These are phyloP conservation scores for Rutstroemia sp. DNA, from an alignment of 2,329 filamentous ascomycete species.

Conservation along the genomic window DNA sequence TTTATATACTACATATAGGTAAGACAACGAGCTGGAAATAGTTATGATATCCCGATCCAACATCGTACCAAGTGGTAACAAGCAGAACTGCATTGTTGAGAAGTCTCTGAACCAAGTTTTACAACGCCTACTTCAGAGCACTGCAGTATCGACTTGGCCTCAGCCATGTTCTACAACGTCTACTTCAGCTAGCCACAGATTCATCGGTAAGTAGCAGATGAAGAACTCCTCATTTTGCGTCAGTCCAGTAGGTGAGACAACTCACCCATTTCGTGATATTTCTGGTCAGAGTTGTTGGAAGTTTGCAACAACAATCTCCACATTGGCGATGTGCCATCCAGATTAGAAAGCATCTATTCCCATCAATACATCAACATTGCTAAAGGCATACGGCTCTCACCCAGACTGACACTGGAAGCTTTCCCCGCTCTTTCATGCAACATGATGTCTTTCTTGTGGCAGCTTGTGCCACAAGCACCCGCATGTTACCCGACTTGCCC, in stretches of 20 bases:
- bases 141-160: not conserved
- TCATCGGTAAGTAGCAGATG: not conserved
- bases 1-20: constrained; percentile 3
- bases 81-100: not conserved
- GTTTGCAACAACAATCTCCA: not conserved
- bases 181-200: not conserved
- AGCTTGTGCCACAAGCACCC: no score
- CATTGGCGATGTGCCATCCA: not conserved
- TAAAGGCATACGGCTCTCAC: not conserved
- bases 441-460: not conserved
- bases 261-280: not conserved
- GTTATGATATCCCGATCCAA: not conserved
- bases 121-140: no score
- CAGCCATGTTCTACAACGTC: not conserved
- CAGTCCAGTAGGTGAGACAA: not conserved
- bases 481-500: not conserved
- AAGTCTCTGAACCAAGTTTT: no score
- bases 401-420: not conserved
- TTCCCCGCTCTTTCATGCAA: not conserved
- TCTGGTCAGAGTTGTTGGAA: not conserved
- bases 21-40: not conserved
- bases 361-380: not conserved
- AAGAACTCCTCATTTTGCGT: not conserved
- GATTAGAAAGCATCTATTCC: not conserved
- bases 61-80: not conserved